Conservation (phyloP, 2,329 filamentous ascomycete species). For the Cyphellophora europaea region DNA sequence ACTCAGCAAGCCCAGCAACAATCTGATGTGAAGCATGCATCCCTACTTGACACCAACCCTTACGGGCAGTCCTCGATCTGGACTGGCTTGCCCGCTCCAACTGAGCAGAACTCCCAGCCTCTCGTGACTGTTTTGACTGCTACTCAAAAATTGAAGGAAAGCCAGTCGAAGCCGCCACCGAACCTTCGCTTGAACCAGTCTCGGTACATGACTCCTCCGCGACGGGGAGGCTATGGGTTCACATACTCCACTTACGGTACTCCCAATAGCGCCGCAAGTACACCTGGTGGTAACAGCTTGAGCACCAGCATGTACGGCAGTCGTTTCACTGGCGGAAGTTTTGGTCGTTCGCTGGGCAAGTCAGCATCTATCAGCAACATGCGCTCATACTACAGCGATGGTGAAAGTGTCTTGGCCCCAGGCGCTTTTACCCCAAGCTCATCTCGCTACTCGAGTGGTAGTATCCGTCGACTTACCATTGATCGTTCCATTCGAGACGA, state of each 20-base stretch:
- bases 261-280: conserved; percentile 61
- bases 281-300: conserved; percentile 45
- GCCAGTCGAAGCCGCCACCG: conserved; percentile 35
- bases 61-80: conserved; percentile 88
- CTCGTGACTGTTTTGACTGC: conserved; percentile 81
- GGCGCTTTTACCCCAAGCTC: conserved; percentile 70
- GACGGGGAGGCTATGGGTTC: conserved; percentile 74
- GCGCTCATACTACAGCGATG: conserved; percentile 62
- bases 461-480: conserved; percentile 85
- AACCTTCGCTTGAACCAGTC: conserved; percentile 51
- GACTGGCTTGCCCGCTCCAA: conserved; percentile 56
- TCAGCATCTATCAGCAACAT: conserved; percentile 83
- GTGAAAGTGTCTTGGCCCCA: conserved; percentile 73
- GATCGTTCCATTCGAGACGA: conserved; percentile 72
- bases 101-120: conserved; percentile 66
- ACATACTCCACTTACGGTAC: conserved; percentile 88
- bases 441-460: conserved; percentile 56
- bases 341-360: conserved; percentile 67
- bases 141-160: conserved; percentile 66
- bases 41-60: conserved; percentile 72
- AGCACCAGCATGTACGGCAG: conserved; percentile 29
- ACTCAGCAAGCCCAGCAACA: conserved; percentile 42
- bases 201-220: conserved; percentile 74
- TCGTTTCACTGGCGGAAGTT: conserved; percentile 42
- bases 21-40: conserved; percentile 60